These are phyloP conservation scores for Saccharomycopsis sp. DNA, from an alignment of 805 yeast species.

Conservation along the genomic window DNA sequence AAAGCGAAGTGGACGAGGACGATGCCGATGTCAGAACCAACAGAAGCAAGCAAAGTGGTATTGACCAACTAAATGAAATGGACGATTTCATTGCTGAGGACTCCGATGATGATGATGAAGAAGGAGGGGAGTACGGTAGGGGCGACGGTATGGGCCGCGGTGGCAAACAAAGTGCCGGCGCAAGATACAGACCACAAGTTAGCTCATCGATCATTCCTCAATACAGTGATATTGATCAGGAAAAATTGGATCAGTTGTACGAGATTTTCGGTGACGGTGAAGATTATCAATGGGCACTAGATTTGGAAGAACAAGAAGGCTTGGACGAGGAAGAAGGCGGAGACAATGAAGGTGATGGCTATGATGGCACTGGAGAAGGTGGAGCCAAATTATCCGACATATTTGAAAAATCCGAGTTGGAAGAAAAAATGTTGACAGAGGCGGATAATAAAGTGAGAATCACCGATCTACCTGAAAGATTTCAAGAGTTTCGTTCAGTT, in stretches of 20 bases:
- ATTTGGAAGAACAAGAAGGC: conserved; percentile 66
- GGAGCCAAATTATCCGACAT: conserved; percentile 58
- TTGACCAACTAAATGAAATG: conserved; percentile 62
- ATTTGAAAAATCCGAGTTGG: conserved; percentile 88
- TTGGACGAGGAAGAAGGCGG: conserved; percentile 31
- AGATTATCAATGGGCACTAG: conserved; percentile 97
- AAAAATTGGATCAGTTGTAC: conserved; percentile 82
- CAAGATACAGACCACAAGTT: conserved; percentile 45
- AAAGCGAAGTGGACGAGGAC: conserved; percentile 28
- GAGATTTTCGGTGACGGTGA: conserved; percentile 97
- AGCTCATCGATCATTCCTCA: conserved; percentile 29
- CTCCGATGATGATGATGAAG: conserved; percentile 52
- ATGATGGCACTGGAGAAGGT: conserved; percentile 31
- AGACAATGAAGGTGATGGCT: conserved; percentile 26
- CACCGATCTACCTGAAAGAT: conserved; percentile 88
- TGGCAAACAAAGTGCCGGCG: conserved; percentile 29
- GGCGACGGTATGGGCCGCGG: conserved; percentile 21
- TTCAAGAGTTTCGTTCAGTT: conserved; percentile 57
- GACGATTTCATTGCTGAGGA: conserved; percentile 98
- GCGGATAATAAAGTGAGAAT: conserved; percentile 82
- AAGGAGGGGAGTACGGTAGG: conserved; percentile 21
- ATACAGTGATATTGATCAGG: conserved; percentile 60
- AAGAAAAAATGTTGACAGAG: conserved; percentile 84
- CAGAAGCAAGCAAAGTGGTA: conserved; percentile 22
- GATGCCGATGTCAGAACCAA: conserved; percentile 29